These are phyloP conservation scores for Geotrichum cucujoidarum DNA, from an alignment of 1,139 yeast genomes.

Conservation along the genomic window DNA sequence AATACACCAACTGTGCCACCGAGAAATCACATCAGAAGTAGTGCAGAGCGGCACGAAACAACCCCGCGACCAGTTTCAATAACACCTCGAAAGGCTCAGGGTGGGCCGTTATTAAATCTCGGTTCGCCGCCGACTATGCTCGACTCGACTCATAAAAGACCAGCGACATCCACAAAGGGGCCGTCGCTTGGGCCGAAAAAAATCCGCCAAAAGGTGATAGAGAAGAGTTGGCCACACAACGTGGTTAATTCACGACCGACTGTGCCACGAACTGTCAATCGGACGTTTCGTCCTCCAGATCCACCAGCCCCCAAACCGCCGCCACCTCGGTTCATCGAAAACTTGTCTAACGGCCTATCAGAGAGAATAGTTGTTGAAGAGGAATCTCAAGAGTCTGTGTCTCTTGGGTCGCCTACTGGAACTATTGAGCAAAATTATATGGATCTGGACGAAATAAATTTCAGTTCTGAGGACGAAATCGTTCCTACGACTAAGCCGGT, in stretches of 20 bases:
- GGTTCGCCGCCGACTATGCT: background rate
- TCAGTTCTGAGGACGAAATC: too few species aligned
- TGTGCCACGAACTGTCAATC: too few species aligned
- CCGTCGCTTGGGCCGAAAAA: conserved; percentile 2
- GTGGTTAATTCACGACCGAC: too few species aligned
- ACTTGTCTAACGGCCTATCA: background rate
- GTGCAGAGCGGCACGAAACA: too few species aligned
- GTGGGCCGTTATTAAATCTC: background rate
- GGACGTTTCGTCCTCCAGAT: too few species aligned
- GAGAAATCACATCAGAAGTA: too few species aligned
- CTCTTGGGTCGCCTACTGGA: background rate
- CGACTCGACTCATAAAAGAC: background rate
- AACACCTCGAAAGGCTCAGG: background rate
- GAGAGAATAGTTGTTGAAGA: conserved; percentile 3
- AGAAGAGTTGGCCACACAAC: background rate
- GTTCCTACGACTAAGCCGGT: too few species aligned
- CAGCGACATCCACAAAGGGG: background rate
- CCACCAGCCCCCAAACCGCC: background rate
- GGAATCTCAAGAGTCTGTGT: background rate
- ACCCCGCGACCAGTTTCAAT: background rate
- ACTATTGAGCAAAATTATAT: background rate
- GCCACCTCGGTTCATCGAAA: background rate
- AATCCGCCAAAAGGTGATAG: background rate
- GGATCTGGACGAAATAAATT: too few species aligned
- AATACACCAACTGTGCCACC: background rate